A percentile compares a stretch with the other conserved stretches of the same genome.
Evolutionary conservation across 805 yeast genomes (phyloP).

Genomic region (Cyberlindnera suaveolens): DNA sequence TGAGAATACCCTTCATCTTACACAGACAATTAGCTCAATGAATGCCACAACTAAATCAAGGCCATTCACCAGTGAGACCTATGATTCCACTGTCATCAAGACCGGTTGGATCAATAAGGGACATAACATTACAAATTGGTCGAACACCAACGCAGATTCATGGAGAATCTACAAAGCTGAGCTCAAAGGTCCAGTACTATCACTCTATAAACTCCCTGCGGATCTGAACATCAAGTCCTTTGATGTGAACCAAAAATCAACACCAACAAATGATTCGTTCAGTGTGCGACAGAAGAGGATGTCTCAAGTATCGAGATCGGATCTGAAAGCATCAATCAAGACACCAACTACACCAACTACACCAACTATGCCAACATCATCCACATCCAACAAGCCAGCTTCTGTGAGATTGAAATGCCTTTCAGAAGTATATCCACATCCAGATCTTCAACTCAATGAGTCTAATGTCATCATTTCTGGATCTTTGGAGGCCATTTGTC

Average conservation of each 20-base stretch:
- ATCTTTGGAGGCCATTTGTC: slow-evolving; percentile 68
- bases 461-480: slow-evolving; percentile 45
- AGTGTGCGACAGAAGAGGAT: slow-evolving; percentile 23
- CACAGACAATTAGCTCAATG: slow-evolving; percentile 10
- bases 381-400: slow-evolving; percentile 5
- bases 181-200: slow-evolving; percentile 60
- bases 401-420: slow-evolving; percentile 25
- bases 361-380: neutral
- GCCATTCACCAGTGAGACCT: slow-evolving; percentile 27
- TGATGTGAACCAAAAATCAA: slow-evolving; percentile 22
- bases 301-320: slow-evolving; percentile 18
- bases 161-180: slow-evolving; percentile 55
- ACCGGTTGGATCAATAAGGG: slow-evolving; percentile 58
- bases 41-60: slow-evolving; percentile 7
- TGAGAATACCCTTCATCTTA: slow-evolving; percentile 3
- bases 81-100: slow-evolving; percentile 37
- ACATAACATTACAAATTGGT: slow-evolving; percentile 24
- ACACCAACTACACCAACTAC: slow-evolving; percentile 11
- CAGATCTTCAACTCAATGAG: slow-evolving; percentile 47
- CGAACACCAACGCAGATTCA: slow-evolving; percentile 16
- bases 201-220: slow-evolving; percentile 52
- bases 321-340: slow-evolving; percentile 11
- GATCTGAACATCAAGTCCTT: slow-evolving; percentile 39
- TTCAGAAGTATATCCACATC: slow-evolving; percentile 52
- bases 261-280: slow-evolving; percentile 1